Conservation (phyloP, 192 early-diverging fungal species). For the Backusella mclennaniae region DNA sequence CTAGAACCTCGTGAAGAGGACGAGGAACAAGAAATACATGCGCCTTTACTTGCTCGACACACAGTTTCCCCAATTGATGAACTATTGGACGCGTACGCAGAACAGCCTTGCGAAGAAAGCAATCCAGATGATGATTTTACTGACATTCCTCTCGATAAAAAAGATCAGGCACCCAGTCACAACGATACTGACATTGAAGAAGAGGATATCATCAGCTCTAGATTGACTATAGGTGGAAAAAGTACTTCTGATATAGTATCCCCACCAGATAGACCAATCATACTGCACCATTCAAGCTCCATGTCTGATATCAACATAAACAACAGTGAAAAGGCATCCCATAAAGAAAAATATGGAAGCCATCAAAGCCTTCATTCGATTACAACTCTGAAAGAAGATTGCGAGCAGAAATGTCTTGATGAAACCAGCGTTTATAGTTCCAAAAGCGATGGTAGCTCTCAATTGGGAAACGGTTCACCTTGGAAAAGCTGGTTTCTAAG, state of each 20-base stretch:
- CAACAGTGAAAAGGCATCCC: neutral
- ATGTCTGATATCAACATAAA: neutral
- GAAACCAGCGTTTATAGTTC: neutral
- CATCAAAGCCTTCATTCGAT: neutral
- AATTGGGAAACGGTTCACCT: neutral
- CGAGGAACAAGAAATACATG: slow-evolving; percentile 24
- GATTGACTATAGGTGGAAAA: neutral
- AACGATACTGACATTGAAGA: neutral
- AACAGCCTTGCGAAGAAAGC: neutral
- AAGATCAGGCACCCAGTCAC: neutral
- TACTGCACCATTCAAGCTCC: neutral
- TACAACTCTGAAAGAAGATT: neutral
- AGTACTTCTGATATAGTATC: neutral
- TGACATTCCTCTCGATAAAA: neutral
- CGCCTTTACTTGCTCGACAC: slow-evolving; percentile 4
- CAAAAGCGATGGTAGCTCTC: neutral
- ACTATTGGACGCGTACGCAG: neutral
- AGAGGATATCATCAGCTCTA: neutral
- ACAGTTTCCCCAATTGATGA: neutral
- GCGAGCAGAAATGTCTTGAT: neutral
- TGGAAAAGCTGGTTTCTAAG: slow-evolving; percentile 12
- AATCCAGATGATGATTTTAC: neutral
- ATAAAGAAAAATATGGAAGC: neutral
- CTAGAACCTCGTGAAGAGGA: neutral
- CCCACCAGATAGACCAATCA: neutral